A percentile compares a stretch with the other conserved stretches of the same genome.
phyloP scores from a whole-genome alignment of 2,329 filamentous ascomycete genomes.

The Cytospora piceae region DNA sequence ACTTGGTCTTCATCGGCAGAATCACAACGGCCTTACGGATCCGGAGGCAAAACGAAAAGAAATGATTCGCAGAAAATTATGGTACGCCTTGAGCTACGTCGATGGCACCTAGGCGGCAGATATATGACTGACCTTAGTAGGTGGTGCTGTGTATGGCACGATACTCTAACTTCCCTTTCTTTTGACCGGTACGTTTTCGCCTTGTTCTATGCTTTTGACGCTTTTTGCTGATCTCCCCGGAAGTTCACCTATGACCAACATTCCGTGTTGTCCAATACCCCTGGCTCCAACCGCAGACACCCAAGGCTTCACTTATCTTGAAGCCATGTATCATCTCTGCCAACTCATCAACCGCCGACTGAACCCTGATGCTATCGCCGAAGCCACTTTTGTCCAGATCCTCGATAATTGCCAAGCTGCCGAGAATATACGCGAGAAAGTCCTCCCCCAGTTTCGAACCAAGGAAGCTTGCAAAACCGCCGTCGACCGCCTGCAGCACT shows the following conservation, averaged over 20 bases:
- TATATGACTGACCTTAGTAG: constrained; percentile 36
- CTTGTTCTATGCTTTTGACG: not conserved
- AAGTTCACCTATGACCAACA: constrained; percentile 66
- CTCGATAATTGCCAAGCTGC: constrained; percentile 60
- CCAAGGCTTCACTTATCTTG: constrained; percentile 61
- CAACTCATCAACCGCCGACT: constrained; percentile 62
- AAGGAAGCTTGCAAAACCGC: constrained; percentile 68
- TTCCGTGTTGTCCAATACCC: constrained; percentile 59
- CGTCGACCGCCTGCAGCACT: constrained; percentile 65
- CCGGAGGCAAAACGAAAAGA: constrained; percentile 56
- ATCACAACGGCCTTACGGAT: constrained; percentile 47
- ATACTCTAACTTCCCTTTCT: constrained; percentile 66
- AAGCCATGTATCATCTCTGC: constrained; percentile 68
- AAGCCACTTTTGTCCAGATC: constrained; percentile 58
- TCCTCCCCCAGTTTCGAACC: constrained; percentile 56
- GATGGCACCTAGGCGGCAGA: not conserved
- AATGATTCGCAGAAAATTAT: constrained; percentile 58
- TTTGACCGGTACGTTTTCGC: constrained; percentile 58
- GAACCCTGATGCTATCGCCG: constrained; percentile 56
- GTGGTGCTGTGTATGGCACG: constrained; percentile 70
- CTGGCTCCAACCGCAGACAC: constrained; percentile 45
- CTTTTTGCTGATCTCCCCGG: constrained; percentile 2
- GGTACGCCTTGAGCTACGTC: constrained; percentile 43
- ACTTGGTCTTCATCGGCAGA: constrained; percentile 61
- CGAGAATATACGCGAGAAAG: constrained; percentile 54